Evolutionary conservation across 305 asterid species (phyloP).

Genomic region (Fraxinus ornus): DNA sequence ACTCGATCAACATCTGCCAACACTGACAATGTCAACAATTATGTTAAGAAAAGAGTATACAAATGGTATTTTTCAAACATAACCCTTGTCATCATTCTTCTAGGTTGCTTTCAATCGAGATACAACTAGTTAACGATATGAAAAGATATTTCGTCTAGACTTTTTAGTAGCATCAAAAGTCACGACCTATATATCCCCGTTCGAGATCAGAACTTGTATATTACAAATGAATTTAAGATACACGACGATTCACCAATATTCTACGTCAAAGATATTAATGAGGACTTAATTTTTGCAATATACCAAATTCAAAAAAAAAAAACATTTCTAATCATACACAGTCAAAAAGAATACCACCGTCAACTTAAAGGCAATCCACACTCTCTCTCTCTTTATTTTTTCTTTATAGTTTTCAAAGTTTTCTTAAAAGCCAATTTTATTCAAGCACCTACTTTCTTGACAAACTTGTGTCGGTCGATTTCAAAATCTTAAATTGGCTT

Average conservation of each 20-base stretch:
- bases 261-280: not conserved
- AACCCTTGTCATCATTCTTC: not conserved
- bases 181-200: not conserved
- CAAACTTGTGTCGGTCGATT: slow-evolving; percentile 39
- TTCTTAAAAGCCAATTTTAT: slow-evolving; percentile 29
- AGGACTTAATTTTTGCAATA: not conserved
- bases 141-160: not conserved
- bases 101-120: not conserved
- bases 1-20: too few species aligned
- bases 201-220: not conserved
- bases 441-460: slow-evolving; percentile 33
- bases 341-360: not conserved
- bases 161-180: too few species aligned
- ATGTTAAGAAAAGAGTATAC: too few species aligned
- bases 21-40: too few species aligned
- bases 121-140: not conserved
- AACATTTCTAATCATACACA: not conserved
- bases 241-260: too few species aligned
- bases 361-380: not conserved
- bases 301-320: too few species aligned
- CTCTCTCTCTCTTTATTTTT: not conserved
- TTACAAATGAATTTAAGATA: too few species aligned
- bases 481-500: not conserved
- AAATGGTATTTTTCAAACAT: too few species aligned
- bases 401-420: slow-evolving; percentile 20